Percentiles rank a stretch among this genome's conserved stretches.
phyloP scores from a whole-genome alignment of 208 protist species.

The Lotmaria passim region DNA sequence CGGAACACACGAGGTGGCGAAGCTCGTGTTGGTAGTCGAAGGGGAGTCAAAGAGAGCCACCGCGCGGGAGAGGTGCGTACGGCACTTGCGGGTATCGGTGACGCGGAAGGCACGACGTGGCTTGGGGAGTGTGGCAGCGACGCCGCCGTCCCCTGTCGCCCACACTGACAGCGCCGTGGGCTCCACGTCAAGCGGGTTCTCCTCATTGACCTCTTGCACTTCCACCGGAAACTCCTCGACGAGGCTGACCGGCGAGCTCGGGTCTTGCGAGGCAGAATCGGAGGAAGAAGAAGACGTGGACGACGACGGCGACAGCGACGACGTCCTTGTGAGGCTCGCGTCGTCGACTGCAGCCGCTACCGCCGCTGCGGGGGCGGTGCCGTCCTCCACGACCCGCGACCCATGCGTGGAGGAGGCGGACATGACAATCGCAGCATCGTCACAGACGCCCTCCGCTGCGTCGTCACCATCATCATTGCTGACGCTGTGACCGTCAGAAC shows the following conservation, averaged over 20 bases:
- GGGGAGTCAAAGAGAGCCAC: neutral
- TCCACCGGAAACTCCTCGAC: neutral
- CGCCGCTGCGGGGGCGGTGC: neutral
- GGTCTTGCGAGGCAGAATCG: slow-evolving; percentile 3
- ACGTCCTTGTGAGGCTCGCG: neutral
- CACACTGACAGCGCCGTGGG: neutral
- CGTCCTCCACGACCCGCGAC: neutral
- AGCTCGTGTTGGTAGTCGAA: slow-evolving; percentile 7
- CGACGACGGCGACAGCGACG: neutral
- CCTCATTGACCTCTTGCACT: neutral
- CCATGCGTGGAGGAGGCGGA: neutral
- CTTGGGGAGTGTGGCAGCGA: neutral
- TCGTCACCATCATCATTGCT: neutral
- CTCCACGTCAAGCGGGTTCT: neutral
- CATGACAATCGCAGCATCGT: neutral
- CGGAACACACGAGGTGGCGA: neutral
- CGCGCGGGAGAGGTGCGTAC: slow-evolving; percentile 3
- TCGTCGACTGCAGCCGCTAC: neutral
- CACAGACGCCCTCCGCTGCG: neutral
- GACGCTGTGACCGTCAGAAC: too few relatives aligned
- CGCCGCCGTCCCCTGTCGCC: neutral
- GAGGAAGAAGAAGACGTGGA: too few relatives aligned
- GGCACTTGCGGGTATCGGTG: slow-evolving; percentile 12
- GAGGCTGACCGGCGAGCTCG: neutral
- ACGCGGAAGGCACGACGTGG: slow-evolving; percentile 9